These are phyloP conservation scores for Colletotrichum ledebouriae DNA, from an alignment of 2,329 filamentous ascomycete species.

Conservation along the genomic window DNA sequence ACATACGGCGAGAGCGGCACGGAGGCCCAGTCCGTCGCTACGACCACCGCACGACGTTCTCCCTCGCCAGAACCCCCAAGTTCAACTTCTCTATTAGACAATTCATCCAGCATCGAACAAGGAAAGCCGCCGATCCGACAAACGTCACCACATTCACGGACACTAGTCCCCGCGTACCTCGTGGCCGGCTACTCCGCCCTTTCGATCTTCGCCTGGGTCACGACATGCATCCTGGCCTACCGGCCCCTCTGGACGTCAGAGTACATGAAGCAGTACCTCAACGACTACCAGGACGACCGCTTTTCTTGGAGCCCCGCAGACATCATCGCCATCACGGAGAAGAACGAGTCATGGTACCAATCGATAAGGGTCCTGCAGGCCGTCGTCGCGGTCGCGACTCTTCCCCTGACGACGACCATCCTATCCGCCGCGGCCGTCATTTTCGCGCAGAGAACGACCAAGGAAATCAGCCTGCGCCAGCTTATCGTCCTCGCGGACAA, in stretches of 20 bases:
- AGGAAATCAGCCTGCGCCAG: background rate
- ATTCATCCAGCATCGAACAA: background rate
- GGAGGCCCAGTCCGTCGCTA: too few species aligned
- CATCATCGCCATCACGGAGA: background rate
- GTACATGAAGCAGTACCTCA: background rate
- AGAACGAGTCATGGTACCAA: background rate
- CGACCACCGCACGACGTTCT: background rate
- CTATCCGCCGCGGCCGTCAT: constrained; percentile 2
- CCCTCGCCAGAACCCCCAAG: constrained; percentile 1
- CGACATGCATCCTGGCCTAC: constrained; percentile 10
- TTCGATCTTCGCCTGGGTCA: background rate
- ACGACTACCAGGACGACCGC: background rate
- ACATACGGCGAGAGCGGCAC: background rate
- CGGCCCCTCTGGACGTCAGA: background rate
- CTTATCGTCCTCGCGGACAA: background rate
- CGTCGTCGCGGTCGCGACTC: background rate
- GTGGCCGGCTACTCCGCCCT: background rate
- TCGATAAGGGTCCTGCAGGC: background rate
- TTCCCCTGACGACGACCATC: background rate
- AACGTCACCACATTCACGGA: background rate
- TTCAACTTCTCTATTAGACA: background rate
- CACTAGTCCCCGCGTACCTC: background rate
- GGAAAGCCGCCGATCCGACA: background rate
- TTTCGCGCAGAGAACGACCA: background rate
- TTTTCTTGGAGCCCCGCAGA: background rate